Conservation (phyloP, 176 grass and related monocot genomes). For the Oryza coarctata region DNA sequence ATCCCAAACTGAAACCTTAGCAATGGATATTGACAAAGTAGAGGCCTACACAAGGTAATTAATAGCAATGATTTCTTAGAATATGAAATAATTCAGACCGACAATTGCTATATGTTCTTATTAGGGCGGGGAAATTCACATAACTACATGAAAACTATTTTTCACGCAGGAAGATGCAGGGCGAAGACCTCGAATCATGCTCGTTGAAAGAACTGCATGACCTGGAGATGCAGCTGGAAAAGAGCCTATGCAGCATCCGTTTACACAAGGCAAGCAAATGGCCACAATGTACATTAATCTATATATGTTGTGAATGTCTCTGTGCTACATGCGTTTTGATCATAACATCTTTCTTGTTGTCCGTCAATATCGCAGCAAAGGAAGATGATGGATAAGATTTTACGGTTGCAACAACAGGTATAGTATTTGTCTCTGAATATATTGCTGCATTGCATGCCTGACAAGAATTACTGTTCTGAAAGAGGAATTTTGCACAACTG, state of each 20-base stretch:
- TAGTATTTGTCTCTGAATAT: background rate
- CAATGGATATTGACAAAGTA: slow-evolving; percentile 34
- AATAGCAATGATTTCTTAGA: background rate
- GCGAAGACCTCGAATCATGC: slow-evolving; percentile 40
- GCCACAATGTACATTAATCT: background rate
- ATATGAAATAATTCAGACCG: background rate
- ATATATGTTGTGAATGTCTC: background rate
- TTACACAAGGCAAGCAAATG: slow-evolving; percentile 38
- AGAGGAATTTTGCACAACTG: background rate
- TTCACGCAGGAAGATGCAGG: slow-evolving; percentile 44
- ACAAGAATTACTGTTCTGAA: background rate
- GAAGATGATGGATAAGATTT: slow-evolving; percentile 40
- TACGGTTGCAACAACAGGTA: slow-evolving; percentile 42
- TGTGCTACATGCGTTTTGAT: background rate
- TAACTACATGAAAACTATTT: background rate
- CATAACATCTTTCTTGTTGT: background rate
- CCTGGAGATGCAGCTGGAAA: slow-evolving; percentile 45
- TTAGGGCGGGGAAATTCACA: background rate
- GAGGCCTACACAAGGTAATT: slow-evolving; percentile 44
- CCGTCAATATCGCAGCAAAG: slow-evolving; percentile 25
- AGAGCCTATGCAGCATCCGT: slow-evolving; percentile 41
- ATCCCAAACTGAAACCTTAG: slow-evolving; percentile 28
- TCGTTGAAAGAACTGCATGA: slow-evolving; percentile 43
- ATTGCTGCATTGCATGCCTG: background rate
- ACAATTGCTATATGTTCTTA: background rate